These are phyloP conservation scores for Zymoseptoria crescenta DNA, from an alignment of 2,329 filamentous ascomycete genomes.

Conservation along the genomic window DNA sequence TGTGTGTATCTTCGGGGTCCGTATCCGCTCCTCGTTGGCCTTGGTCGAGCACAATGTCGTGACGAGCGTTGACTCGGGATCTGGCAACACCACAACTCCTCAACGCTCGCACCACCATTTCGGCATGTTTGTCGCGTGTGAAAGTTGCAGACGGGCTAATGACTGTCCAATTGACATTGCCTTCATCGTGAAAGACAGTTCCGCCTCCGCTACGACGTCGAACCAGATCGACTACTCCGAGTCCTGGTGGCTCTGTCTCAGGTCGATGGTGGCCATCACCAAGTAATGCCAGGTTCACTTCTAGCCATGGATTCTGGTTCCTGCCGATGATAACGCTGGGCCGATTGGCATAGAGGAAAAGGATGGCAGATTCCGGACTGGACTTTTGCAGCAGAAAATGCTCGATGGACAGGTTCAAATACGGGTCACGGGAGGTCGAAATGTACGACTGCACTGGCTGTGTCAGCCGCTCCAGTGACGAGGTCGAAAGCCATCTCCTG, in stretches of 20 bases:
- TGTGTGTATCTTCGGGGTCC: slow-evolving; percentile 36
- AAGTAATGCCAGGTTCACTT: slow-evolving; percentile 67
- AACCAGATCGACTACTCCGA: slow-evolving; percentile 55
- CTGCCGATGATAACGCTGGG: slow-evolving; percentile 86
- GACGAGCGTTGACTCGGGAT: slow-evolving; percentile 74
- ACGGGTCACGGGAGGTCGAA: slow-evolving; percentile 59
- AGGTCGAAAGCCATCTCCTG: slow-evolving; percentile 20
- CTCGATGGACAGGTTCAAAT: slow-evolving; percentile 88
- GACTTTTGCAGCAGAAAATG: slow-evolving; percentile 76
- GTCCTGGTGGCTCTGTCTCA: slow-evolving; percentile 31
- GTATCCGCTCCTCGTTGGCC: slow-evolving; percentile 20
- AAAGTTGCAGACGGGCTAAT: slow-evolving; percentile 72
- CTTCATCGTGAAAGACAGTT: slow-evolving; percentile 85
- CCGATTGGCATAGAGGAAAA: slow-evolving; percentile 82
- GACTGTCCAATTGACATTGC: slow-evolving; percentile 92
- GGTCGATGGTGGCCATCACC: slow-evolving; percentile 9
- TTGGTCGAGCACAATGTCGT: slow-evolving; percentile 79
- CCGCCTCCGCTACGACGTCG: slow-evolving; percentile 82
- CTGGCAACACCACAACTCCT: slow-evolving; percentile 49
- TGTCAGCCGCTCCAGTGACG: slow-evolving; percentile 16
- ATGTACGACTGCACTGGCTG: slow-evolving; percentile 39
- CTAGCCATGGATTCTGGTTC: slow-evolving; percentile 97
- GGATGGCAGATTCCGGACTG: slow-evolving; percentile 61
- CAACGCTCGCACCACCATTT: slow-evolving; percentile 87
- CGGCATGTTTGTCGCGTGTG: slow-evolving; percentile 76